These are phyloP conservation scores for Delonix regia DNA, from an alignment of 306 rosid genomes.

Conservation along the genomic window DNA sequence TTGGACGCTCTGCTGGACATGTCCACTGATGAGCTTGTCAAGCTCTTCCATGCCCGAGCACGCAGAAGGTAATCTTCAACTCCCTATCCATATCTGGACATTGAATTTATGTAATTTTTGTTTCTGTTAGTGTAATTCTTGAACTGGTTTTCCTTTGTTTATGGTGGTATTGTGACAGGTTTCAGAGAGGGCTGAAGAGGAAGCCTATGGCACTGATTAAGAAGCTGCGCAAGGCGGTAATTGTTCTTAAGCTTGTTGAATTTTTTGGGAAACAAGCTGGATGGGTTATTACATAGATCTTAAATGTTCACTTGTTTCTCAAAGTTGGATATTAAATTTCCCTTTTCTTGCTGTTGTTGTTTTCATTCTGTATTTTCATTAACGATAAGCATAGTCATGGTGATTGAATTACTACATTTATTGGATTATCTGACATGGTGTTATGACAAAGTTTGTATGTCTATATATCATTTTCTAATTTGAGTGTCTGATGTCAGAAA, in stretches of 20 bases:
- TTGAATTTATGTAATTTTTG: too few relatives aligned
- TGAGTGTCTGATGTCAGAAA: too few relatives aligned
- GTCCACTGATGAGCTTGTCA: conserved; percentile 85
- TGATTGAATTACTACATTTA: neutral
- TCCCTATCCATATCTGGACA: neutral
- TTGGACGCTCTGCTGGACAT: conserved; percentile 79
- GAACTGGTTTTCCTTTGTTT: neutral
- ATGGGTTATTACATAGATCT: neutral
- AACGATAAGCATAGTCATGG: neutral
- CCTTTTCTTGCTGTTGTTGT: neutral
- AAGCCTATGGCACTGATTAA: conserved; percentile 96
- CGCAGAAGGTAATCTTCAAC: conserved; percentile 63
- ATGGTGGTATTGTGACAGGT: conserved; percentile 41
- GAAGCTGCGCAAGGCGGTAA: conserved; percentile 96
- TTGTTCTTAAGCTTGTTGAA: neutral
- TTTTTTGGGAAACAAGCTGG: neutral
- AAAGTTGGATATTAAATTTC: neutral
- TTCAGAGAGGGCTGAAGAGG: conserved; percentile 87
- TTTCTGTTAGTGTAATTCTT: neutral
- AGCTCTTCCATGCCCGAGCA: conserved; percentile 80
- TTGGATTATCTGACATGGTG: too few relatives aligned
- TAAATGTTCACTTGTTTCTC: neutral
- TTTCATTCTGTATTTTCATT: neutral
- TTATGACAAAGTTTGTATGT: too few relatives aligned
- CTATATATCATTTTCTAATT: too few relatives aligned